These are phyloP conservation scores for Talaromyces pinophilus DNA, from an alignment of 2,329 filamentous ascomycete species.

Conservation along the genomic window DNA sequence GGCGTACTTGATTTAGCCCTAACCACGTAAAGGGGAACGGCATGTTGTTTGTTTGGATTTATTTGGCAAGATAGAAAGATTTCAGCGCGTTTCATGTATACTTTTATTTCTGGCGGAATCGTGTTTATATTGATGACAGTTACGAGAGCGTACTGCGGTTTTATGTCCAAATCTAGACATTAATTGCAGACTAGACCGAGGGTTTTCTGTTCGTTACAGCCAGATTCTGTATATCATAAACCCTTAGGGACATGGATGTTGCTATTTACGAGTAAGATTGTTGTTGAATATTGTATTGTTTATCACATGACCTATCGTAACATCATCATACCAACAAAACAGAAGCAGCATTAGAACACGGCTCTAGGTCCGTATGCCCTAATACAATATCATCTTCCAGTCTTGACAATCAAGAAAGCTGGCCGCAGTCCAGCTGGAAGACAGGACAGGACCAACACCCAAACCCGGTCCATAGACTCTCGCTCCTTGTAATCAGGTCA, in stretches of 20 bases:
- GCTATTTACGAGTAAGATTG: background rate
- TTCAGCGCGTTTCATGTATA: background rate
- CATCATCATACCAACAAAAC: constrained; percentile 15
- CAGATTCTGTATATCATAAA: no score
- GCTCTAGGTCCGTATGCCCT: background rate
- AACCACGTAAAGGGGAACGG: background rate
- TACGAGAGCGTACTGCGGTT: background rate
- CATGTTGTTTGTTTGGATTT: background rate
- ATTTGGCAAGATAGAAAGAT: background rate
- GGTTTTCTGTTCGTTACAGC: no score
- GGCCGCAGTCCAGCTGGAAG: constrained; percentile 15
- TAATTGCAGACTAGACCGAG: no score
- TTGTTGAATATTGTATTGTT: constrained; percentile 1
- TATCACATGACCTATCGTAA: constrained; percentile 18
- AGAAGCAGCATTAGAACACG: constrained; percentile 1
- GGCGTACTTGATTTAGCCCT: constrained; percentile 2
- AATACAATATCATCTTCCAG: background rate
- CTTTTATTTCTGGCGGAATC: background rate
- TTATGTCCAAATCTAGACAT: background rate
- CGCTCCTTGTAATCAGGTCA: constrained; percentile 11
- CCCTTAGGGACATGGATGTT: no score
- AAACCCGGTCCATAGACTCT: constrained; percentile 15
- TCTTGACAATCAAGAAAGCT: background rate
- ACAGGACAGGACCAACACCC: background rate
- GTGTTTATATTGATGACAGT: background rate